Base-by-base conservation (phyloP, 2,329 filamentous ascomycete genomes). In the Thelonectria discophora region DNA sequence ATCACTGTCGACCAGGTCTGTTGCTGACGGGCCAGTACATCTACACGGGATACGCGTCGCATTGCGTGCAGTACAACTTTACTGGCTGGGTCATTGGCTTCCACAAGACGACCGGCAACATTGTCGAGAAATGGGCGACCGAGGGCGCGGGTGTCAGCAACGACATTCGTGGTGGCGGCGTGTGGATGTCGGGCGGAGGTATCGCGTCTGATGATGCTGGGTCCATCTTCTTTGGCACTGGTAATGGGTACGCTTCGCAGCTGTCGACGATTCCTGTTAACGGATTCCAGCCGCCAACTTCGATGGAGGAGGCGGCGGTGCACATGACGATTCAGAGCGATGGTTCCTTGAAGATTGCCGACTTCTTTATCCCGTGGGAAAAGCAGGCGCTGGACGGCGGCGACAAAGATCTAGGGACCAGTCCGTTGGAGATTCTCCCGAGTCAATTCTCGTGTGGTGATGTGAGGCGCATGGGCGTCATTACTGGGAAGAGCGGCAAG, bases 31-130 rank as follows among this genome's bases (percentile, higher is more conserved):
- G 81, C 2, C 75, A 80, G 52, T 78, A 77, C 45, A 74, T 87
- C 6, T 85, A 85, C 55, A 82, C 79, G 0, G 83, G 78, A 0
- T 86, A 86, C 62, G 84, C 82, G 0, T 84, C 82, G 10, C 81
- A 86, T 62, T 87, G 84, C 51, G 84, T 85, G 21, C 77, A 82
- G 57, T 86, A 81, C 70, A 84, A 86, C 67, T 85, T 85, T 63
- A 85, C 83, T 1, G 82, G 83, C 21, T 81, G 80, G 75, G 74
- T 86, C 42, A 76, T 86, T 42, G 81, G 82, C 3, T 78, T 81
- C 68, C 77, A 83, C 70, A 80, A 81, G 60, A 77, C 75, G 0
- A 75, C 72, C 0, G 76, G 77, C 13, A 65, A 74, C 18, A 64
- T 77, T 27, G 76, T 79, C 17, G 77, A 79, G 65, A 68, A 68